Evolutionary conservation across 768 basidiomycete species (phyloP).

Genomic region (Boletus pseudopeckii): DNA sequence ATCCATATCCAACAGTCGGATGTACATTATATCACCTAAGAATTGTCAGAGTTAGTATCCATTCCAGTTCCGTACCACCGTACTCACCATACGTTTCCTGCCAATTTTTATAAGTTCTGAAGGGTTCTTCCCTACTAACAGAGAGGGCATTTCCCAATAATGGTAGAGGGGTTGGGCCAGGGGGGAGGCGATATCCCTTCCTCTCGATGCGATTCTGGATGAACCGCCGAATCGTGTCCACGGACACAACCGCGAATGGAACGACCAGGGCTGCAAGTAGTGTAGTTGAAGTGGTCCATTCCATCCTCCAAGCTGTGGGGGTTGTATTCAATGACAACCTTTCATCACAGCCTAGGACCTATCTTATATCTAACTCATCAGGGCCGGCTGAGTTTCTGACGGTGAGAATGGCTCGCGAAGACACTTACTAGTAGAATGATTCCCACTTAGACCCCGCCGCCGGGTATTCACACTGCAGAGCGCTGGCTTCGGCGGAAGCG

Average conservation of each 20-base stretch:
- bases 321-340: not conserved
- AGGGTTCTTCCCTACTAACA: slow-evolving; percentile 13
- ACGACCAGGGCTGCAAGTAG: slow-evolving; percentile 5
- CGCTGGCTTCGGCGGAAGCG: not conserved
- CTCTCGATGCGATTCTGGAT: slow-evolving; percentile 9
- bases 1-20: slow-evolving; percentile 43
- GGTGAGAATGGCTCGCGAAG: too few relatives aligned
- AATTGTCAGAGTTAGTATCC: not conserved
- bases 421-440: too few relatives aligned
- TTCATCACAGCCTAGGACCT: not conserved
- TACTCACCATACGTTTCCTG: slow-evolving; percentile 16
- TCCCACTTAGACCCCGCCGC: too few relatives aligned
- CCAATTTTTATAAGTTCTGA: slow-evolving; percentile 18
- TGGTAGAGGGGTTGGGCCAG: slow-evolving; percentile 20
- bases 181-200: slow-evolving; percentile 14
- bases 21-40: slow-evolving; percentile 45
- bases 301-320: slow-evolving; percentile 4
- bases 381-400: too few relatives aligned
- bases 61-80: not conserved
- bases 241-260: not conserved
- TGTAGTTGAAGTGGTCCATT: slow-evolving; percentile 6
- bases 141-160: slow-evolving; percentile 20
- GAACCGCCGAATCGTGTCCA: not conserved
- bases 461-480: too few relatives aligned
- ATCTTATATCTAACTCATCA: slow-evolving; percentile 5